These are phyloP conservation scores for Parasarocladium wereldwijsianum DNA, from an alignment of 2,329 filamentous ascomycete species.

Conservation along the genomic window DNA sequence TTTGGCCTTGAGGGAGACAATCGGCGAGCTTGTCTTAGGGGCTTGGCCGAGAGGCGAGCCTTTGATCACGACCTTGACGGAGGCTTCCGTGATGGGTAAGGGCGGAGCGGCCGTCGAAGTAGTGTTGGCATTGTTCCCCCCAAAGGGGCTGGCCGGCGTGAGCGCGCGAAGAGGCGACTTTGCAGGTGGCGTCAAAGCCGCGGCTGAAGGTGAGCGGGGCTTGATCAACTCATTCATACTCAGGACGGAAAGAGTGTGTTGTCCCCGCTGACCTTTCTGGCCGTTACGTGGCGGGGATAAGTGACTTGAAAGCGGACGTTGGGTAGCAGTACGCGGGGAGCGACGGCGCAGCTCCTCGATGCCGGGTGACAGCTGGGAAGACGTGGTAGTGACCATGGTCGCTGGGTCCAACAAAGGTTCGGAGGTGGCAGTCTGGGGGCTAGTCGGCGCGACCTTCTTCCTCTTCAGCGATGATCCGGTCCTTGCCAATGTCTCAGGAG, in stretches of 20 bases:
- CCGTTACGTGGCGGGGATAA: background rate
- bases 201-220: background rate
- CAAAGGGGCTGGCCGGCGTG: constrained; percentile 1
- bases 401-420: constrained; percentile 8
- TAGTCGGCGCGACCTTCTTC: constrained; percentile 17
- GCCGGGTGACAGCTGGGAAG: constrained; percentile 34
- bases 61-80: constrained; percentile 1
- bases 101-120: background rate
- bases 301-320: background rate
- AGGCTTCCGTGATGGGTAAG: background rate
- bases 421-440: constrained; percentile 6
- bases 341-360: constrained; percentile 34
- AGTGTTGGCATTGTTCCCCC: background rate
- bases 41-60: background rate
- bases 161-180: constrained; percentile 2
- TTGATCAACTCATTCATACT: background rate
- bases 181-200: constrained; percentile 1
- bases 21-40: background rate
- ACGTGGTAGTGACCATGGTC: constrained; percentile 25
- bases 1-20: background rate
- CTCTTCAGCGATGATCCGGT: constrained; percentile 21
- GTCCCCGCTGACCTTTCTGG: background rate
- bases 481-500: constrained; percentile 17
- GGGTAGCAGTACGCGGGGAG: constrained; percentile 27
- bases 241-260: constrained; percentile 1